Percentiles rank a stretch among this genome's conserved stretches.
Evolutionary conservation across 495 filamentous ascomycete genomes (phyloP).

Genomic region (Lasiosphaeria ovina): DNA sequence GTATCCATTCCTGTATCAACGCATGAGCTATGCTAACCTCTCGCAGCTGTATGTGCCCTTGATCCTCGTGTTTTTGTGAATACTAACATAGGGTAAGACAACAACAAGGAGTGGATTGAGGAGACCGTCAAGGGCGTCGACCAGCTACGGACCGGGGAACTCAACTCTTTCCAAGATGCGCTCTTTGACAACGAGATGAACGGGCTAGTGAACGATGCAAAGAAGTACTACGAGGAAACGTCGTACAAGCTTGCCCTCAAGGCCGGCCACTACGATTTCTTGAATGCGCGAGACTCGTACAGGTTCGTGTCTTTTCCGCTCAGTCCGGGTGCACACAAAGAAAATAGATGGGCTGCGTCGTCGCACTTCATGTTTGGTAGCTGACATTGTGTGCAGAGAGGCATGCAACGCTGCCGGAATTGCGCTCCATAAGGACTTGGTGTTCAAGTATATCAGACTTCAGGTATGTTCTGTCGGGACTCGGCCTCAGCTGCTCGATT

Average conservation of each 20-base stretch:
- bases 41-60: too few species aligned
- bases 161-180: constrained; percentile 78
- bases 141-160: constrained; percentile 67
- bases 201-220: constrained; percentile 69
- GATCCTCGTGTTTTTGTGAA: too few species aligned
- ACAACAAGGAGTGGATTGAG: constrained; percentile 89
- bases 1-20: too few species aligned
- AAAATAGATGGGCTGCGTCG: too few species aligned
- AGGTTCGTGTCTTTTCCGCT: too few species aligned
- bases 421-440: constrained; percentile 77
- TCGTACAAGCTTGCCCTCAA: constrained; percentile 92
- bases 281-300: constrained; percentile 82
- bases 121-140: constrained; percentile 67
- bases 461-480: constrained; percentile 39
- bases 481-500: too few species aligned
- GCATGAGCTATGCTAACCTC: too few species aligned
- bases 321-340: too few species aligned
- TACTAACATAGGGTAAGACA: constrained; percentile 32
- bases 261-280: constrained; percentile 85
- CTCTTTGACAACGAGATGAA: constrained; percentile 95
- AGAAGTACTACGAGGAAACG: constrained; percentile 72
- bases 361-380: too few species aligned
- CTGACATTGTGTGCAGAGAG: constrained; percentile 51
- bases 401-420: constrained; percentile 67
- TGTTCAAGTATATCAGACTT: constrained; percentile 77